Conservation (phyloP, 139 green algal genomes). For the Zygnema circumcarinatum region DNA sequence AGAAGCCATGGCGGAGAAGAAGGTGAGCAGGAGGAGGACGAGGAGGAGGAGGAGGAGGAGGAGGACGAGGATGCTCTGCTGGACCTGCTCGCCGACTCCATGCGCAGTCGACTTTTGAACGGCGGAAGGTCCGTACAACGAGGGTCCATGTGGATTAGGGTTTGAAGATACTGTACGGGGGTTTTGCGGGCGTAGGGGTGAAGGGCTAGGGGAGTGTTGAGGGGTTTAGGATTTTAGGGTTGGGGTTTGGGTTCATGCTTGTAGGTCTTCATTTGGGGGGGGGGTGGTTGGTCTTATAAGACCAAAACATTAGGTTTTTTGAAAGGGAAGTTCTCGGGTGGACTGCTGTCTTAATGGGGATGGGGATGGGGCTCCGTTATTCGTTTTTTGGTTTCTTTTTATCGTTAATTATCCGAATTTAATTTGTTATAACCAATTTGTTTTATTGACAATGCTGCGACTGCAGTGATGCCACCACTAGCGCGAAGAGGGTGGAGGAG, state of each 20-base stretch:
- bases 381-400: background rate
- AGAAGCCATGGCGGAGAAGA: background rate
- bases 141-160: background rate
- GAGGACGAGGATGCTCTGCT: background rate
- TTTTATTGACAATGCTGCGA: background rate
- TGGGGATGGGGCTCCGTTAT: background rate
- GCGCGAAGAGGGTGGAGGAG: too few species aligned
- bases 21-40: background rate
- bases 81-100: background rate
- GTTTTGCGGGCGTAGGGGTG: too few species aligned
- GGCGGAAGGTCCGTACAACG: background rate
- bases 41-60: background rate
- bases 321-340: background rate
- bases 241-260: background rate
- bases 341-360: background rate
- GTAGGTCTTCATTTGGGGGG: background rate
- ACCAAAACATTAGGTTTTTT: background rate
- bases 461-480: too few species aligned
- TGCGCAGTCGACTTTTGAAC: background rate
- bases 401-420: background rate
- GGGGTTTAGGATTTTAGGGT: background rate
- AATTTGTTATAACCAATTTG: background rate
- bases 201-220: too few species aligned
- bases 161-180: background rate
- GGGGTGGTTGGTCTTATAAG: background rate